A percentile compares a stretch with the other conserved stretches of the same genome.
Conservation (phyloP, 306 rosid species). For the Vicia sativa region DNA sequence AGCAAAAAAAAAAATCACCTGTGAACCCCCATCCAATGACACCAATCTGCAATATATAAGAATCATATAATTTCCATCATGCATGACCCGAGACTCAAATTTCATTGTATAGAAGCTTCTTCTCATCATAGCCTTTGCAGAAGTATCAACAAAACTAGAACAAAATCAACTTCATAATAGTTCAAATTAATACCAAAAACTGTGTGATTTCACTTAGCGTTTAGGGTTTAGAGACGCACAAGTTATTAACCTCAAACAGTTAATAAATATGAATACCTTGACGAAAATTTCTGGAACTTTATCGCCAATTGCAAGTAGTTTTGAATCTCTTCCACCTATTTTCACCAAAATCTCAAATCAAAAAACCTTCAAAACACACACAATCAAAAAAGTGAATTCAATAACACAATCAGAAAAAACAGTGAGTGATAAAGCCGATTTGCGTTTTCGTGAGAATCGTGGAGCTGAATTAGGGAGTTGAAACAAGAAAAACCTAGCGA, state of each 20-base stretch:
- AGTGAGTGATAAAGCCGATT: neutral
- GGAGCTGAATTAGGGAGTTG: neutral
- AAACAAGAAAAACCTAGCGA: slow-evolving; percentile 14
- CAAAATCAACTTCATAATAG: neutral
- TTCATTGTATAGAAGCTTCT: slow-evolving; percentile 25
- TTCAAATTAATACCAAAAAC: slow-evolving; percentile 1
- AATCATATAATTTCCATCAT: slow-evolving; percentile 28
- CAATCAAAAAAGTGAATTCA: neutral
- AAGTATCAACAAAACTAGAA: neutral
- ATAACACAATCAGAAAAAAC: neutral
- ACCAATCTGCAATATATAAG: too few species aligned
- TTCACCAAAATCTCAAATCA: slow-evolving; percentile 16
- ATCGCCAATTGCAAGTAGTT: slow-evolving; percentile 25
- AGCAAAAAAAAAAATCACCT: too few species aligned
- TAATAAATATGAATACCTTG: slow-evolving; percentile 27
- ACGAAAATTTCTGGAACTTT: slow-evolving; percentile 25
- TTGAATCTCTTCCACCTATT: slow-evolving; percentile 26
- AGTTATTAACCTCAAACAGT: neutral
- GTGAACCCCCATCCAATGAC: too few species aligned
- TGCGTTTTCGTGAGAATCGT: slow-evolving; percentile 48
- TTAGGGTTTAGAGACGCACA: neutral
- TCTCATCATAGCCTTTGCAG: slow-evolving; percentile 19
- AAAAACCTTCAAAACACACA: neutral
- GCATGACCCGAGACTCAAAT: slow-evolving; percentile 28
- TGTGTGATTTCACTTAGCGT: neutral